Evolutionary conservation across 2,329 filamentous ascomycete species (phyloP).

Genomic region (Talaromyces sp.): DNA sequence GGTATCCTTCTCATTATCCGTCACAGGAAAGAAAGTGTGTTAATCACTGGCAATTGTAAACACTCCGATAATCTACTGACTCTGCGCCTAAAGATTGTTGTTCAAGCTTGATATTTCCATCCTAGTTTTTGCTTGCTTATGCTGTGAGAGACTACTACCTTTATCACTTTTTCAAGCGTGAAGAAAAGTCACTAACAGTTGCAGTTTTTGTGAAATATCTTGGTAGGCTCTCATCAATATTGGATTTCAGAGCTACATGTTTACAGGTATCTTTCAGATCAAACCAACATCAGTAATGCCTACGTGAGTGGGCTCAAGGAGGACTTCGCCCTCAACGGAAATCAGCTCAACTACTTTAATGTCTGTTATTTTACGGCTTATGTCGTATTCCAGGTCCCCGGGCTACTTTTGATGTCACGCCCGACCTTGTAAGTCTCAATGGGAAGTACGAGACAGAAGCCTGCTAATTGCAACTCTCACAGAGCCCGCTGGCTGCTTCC

Average conservation of each 20-base stretch:
- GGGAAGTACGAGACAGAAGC: background rate
- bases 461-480: background rate
- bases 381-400: conserved; percentile 35
- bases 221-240: conserved; percentile 13
- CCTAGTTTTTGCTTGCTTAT: conserved; percentile 34
- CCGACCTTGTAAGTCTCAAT: conserved; percentile 27
- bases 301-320: conserved; percentile 39
- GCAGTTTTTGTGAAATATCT: conserved; percentile 33
- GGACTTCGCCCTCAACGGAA: conserved; percentile 33
- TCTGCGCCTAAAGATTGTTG: conserved; percentile 21
- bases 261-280: conserved; percentile 19
- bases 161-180: background rate
- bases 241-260: background rate
- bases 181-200: conserved; percentile 1
- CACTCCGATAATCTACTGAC: background rate
- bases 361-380: conserved; percentile 36
- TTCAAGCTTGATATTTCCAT: conserved; percentile 38
- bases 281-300: conserved; percentile 38
- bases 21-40: conserved; percentile 33
- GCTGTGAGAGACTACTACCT: conserved; percentile 25
- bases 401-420: conserved; percentile 33
- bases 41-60: background rate
- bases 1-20: conserved; percentile 36
- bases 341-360: conserved; percentile 37
- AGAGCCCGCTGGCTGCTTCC: conserved; percentile 36